Evolutionary conservation across 495 filamentous ascomycete species (phyloP).

Genomic region (Chaetomium tenue): DNA sequence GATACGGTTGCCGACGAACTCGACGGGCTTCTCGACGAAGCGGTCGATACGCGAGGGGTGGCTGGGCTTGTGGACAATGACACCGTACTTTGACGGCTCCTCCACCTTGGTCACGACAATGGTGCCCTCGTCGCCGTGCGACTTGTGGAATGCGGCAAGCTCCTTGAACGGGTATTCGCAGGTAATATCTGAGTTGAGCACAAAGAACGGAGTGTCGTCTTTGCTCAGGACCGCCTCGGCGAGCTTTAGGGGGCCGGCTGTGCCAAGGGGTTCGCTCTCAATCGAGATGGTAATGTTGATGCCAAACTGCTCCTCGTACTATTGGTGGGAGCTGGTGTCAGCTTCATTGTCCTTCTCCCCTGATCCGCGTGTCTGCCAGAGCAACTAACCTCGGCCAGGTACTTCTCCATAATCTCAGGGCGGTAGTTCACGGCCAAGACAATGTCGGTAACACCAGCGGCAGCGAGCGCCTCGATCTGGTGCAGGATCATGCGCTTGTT

Average conservation of each 20-base stretch:
- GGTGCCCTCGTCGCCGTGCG: slow-evolving; percentile 92
- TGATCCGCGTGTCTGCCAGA: not conserved
- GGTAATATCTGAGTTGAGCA: slow-evolving; percentile 98
- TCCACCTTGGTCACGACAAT: slow-evolving; percentile 99
- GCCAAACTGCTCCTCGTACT: slow-evolving; percentile 91
- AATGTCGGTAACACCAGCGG: slow-evolving; percentile 95
- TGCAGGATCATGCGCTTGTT: slow-evolving; percentile 99
- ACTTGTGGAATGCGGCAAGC: slow-evolving; percentile 85
- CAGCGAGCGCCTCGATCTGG: slow-evolving; percentile 92
- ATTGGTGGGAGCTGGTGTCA: slow-evolving; percentile 19
- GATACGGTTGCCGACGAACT: slow-evolving; percentile 99
- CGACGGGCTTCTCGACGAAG: slow-evolving; percentile 98
- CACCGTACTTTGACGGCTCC: slow-evolving; percentile 98
- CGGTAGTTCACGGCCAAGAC: slow-evolving; percentile 98
- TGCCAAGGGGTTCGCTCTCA: slow-evolving; percentile 92
- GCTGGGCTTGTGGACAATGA: slow-evolving; percentile 95
- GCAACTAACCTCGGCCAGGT: slow-evolving; percentile 50
- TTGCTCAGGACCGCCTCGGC: slow-evolving; percentile 92
- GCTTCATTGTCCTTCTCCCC: not conserved
- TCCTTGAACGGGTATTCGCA: slow-evolving; percentile 96
- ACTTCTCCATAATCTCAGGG: slow-evolving; percentile 87
- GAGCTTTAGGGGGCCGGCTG: slow-evolving; percentile 92
- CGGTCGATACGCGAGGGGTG: slow-evolving; percentile 92
- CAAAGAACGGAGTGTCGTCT: slow-evolving; percentile 93
- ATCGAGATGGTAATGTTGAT: slow-evolving; percentile 96